These are phyloP conservation scores for Pseudozyma tsukubaensis DNA, from an alignment of 1,284 basidiomycete genomes.

Conservation along the genomic window DNA sequence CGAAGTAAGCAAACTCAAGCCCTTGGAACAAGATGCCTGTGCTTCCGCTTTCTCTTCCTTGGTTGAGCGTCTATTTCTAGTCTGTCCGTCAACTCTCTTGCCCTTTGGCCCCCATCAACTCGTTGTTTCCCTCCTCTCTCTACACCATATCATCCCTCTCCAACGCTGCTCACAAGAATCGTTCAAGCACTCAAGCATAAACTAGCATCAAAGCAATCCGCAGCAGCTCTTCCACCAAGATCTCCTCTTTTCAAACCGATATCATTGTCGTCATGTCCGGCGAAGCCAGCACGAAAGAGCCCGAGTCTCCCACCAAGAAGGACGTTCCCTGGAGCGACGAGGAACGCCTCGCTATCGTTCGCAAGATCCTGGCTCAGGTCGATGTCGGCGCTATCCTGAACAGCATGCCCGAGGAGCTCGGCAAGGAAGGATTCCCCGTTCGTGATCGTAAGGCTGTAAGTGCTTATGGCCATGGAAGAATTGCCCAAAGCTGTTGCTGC, in stretches of 20 bases:
- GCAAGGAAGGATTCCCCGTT: slow-evolving; percentile 10
- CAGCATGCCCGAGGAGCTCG: slow-evolving; percentile 9
- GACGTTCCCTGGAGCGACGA: slow-evolving; percentile 26
- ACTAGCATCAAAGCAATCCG: too few relatives aligned
- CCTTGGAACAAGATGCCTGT: background rate
- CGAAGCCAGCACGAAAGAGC: background rate
- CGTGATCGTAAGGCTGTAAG: slow-evolving; percentile 13
- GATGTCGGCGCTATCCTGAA: slow-evolving; percentile 11
- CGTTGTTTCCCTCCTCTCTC: too few relatives aligned
- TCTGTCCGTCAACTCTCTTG: too few relatives aligned
- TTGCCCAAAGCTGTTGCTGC: too few relatives aligned
- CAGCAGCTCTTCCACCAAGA: too few relatives aligned
- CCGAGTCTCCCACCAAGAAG: slow-evolving; percentile 6
- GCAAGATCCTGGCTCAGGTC: slow-evolving; percentile 24
- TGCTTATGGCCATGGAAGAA: background rate
- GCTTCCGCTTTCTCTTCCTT: background rate
- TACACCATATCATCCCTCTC: too few relatives aligned
- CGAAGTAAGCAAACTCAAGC: background rate
- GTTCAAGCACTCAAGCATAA: too few relatives aligned
- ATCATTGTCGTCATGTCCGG: background rate
- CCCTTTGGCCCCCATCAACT: too few relatives aligned
- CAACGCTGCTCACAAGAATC: too few relatives aligned
- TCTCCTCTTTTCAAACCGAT: background rate
- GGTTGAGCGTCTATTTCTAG: too few relatives aligned
- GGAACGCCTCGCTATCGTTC: slow-evolving; percentile 26